These are phyloP conservation scores for Straminergon stramineum DNA, from an alignment of 225 moss, liverwort and hornwort genomes.

Conservation along the genomic window DNA sequence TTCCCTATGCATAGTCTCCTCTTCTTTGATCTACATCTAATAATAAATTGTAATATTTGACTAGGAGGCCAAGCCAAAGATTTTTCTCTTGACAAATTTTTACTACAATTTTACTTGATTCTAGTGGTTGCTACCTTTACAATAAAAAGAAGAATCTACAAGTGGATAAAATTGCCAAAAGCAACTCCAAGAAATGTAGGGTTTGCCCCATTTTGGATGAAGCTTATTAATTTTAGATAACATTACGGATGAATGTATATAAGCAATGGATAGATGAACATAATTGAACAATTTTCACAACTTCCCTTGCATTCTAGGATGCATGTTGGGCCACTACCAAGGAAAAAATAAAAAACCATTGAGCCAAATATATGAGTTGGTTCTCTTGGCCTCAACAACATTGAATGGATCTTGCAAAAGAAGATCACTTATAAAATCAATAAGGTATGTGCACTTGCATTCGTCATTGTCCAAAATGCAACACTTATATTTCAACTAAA, in stretches of 20 bases:
- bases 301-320: not conserved
- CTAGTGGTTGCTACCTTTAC: not conserved
- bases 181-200: not conserved
- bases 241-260: not conserved
- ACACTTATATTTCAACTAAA: not conserved
- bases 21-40: not conserved
- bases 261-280: not conserved
- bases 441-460: too few species aligned
- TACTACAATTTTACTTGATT: not conserved
- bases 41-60: not conserved
- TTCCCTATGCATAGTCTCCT: not conserved
- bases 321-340: not conserved
- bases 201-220: not conserved
- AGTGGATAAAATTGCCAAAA: not conserved
- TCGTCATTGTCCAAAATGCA: not conserved
- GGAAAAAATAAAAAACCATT: not conserved
- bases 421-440: not conserved
- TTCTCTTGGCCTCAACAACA: not conserved
- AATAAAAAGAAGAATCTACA: not conserved
- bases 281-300: not conserved
- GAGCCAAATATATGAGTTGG: not conserved
- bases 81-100: not conserved
- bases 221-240: not conserved
- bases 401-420: not conserved
- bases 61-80: not conserved